A percentile compares a stretch with the other conserved stretches of the same genome.
Evolutionary conservation across 768 basidiomycete genomes (phyloP).

Genomic region (Termitomyces titanicus): DNA sequence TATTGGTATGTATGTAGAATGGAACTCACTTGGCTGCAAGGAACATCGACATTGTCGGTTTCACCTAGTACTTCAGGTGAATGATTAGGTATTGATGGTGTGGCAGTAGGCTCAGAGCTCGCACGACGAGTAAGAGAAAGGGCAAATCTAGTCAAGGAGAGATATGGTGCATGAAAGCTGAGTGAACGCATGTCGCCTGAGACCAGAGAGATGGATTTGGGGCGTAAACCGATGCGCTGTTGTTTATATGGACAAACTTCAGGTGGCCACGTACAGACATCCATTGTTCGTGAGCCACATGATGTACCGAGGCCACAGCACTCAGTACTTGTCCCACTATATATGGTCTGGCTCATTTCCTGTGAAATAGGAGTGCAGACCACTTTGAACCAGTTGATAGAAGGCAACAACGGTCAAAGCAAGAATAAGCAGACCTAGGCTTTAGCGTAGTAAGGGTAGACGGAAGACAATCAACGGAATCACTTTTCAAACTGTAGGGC

Average conservation of each 20-base stretch:
- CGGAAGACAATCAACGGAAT: constrained; percentile 2
- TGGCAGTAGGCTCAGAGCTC: constrained; percentile 11
- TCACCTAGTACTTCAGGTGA: constrained; percentile 1
- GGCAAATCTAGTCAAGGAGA: constrained; percentile 5
- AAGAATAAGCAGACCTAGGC: not conserved
- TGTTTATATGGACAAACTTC: constrained; percentile 13
- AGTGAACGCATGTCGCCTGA: constrained; percentile 14
- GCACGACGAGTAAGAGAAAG: constrained; percentile 9
- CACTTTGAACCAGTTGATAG: not conserved
- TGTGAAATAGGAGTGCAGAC: too few species aligned
- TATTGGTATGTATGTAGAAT: not conserved
- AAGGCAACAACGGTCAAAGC: not conserved
- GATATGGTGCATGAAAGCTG: constrained; percentile 2
- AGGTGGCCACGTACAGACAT: constrained; percentile 6
- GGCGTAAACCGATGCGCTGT: not conserved
- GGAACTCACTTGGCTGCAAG: constrained; percentile 8
- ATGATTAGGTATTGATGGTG: not conserved
- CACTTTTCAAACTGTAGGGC: not conserved
- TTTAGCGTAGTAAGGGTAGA: too few species aligned
- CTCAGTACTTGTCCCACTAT: constrained; percentile 2
- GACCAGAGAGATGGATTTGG: constrained; percentile 1
- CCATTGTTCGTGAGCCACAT: constrained; percentile 19
- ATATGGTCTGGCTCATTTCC: not conserved
- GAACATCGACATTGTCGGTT: not conserved
- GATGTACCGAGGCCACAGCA: constrained; percentile 13